Evolutionary conservation across 768 basidiomycete species (phyloP).

Genomic region (Kwoniella heveanensis): DNA sequence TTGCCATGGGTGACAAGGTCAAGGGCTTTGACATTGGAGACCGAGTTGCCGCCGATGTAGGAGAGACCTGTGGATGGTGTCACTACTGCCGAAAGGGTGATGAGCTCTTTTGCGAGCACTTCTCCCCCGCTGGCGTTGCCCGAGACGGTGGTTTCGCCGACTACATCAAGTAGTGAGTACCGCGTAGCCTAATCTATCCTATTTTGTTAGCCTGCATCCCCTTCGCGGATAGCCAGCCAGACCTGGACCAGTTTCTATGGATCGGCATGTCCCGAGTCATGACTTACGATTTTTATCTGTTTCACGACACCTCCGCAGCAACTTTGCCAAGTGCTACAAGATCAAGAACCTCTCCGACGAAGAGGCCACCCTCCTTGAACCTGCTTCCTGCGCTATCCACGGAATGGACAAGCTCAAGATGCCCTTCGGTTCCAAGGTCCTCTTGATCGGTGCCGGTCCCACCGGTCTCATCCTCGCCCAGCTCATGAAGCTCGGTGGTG

Average conservation of each 20-base stretch:
- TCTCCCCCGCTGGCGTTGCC: conserved; percentile 76
- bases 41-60: conserved; percentile 80
- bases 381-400: conserved; percentile 87
- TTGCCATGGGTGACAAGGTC: conserved; percentile 77
- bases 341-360: conserved; percentile 83
- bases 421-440: conserved; percentile 78
- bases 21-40: conserved; percentile 75
- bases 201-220: not conserved
- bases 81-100: conserved; percentile 87
- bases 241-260: too few species aligned
- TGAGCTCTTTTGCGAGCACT: conserved; percentile 79
- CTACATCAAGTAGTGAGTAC: conserved; percentile 75
- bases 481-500: conserved; percentile 82
- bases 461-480: conserved; percentile 90
- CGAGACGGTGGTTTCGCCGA: conserved; percentile 85
- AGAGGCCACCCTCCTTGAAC: conserved; percentile 84
- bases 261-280: too few species aligned
- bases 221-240: not conserved
- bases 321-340: conserved; percentile 78
- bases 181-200: not conserved
- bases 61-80: conserved; percentile 69
- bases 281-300: not conserved
- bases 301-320: conserved; percentile 55
- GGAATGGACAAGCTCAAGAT: conserved; percentile 84
- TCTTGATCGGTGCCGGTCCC: conserved; percentile 86